Conservation (phyloP, 345 rosid species). For the Gossypium australe region DNA sequence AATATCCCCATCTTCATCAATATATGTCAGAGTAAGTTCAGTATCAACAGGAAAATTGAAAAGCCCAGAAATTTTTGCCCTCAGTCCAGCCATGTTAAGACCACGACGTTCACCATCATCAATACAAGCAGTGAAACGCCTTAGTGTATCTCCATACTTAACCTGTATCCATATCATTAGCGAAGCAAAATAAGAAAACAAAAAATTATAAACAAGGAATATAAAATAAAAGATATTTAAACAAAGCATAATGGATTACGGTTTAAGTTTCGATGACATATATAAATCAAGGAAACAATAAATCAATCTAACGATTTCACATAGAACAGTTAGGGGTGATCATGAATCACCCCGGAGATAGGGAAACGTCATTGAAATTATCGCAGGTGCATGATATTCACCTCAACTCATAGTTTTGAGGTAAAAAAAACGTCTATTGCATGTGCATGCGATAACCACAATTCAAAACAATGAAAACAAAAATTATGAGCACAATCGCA, state of each 20-base stretch:
- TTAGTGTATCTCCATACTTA: slow-evolving; percentile 56
- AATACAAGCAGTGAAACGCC: slow-evolving; percentile 68
- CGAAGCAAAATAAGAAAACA: background rate
- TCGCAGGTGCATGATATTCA: background rate
- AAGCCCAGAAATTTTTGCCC: slow-evolving; percentile 51
- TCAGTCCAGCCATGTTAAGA: slow-evolving; percentile 55
- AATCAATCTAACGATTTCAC: background rate
- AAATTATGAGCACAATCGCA: too few relatives aligned
- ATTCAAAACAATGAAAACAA: too few relatives aligned
- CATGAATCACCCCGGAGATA: background rate
- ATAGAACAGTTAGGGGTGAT: background rate
- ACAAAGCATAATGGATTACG: background rate
- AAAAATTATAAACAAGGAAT: too few relatives aligned
- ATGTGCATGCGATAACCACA: background rate
- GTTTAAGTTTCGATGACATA: background rate
- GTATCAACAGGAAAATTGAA: slow-evolving; percentile 52
- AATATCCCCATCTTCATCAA: slow-evolving; percentile 28
- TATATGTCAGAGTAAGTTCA: slow-evolving; percentile 49
- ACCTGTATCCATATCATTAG: slow-evolving; percentile 44
- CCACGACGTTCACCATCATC: slow-evolving; percentile 51
- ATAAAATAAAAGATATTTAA: background rate
- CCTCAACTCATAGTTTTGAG: background rate
- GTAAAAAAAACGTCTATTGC: background rate
- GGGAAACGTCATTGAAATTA: background rate
- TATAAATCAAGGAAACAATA: background rate